These are phyloP conservation scores for Saxophila tyrrhenica DNA, from an alignment of 495 filamentous ascomycete species.

Conservation along the genomic window DNA sequence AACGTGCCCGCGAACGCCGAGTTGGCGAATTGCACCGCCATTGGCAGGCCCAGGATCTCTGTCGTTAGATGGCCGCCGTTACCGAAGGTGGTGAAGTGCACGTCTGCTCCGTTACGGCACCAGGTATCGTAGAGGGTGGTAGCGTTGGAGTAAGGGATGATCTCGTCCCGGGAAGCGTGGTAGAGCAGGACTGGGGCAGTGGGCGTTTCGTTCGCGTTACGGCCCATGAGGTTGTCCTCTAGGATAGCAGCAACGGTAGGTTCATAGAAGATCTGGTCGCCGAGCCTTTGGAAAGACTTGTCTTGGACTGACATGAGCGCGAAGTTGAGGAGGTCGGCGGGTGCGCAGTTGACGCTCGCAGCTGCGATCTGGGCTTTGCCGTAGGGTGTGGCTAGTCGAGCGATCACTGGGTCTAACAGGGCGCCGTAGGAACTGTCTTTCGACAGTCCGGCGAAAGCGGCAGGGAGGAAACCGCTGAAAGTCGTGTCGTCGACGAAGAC, in stretches of 20 bases:
- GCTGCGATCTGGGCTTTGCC: background rate
- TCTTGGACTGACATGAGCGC: background rate
- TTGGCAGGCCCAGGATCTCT: conserved; percentile 1
- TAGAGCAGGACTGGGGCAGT: conserved; percentile 4
- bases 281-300: background rate
- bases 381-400: background rate
- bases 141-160: conserved; percentile 7
- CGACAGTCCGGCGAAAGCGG: background rate
- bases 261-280: background rate
- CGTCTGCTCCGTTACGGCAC: background rate
- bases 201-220: background rate
- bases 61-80: conserved; percentile 2
- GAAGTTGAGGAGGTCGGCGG: background rate
- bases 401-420: background rate
- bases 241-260: conserved; percentile 1
- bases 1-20: conserved; percentile 1
- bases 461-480: too few relatives aligned
- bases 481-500: too few relatives aligned
- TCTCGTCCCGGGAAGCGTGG: conserved; percentile 5
- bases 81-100: conserved; percentile 1
- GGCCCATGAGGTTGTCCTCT: background rate
- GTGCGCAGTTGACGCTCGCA: conserved; percentile 1
- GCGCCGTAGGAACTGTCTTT: conserved; percentile 1
- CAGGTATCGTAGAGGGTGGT: background rate
- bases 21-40: background rate